A percentile compares a stretch with the other conserved stretches of the same genome.
Conservation (phyloP, 306 rosid genomes). For the Gleditsia sinensis region DNA sequence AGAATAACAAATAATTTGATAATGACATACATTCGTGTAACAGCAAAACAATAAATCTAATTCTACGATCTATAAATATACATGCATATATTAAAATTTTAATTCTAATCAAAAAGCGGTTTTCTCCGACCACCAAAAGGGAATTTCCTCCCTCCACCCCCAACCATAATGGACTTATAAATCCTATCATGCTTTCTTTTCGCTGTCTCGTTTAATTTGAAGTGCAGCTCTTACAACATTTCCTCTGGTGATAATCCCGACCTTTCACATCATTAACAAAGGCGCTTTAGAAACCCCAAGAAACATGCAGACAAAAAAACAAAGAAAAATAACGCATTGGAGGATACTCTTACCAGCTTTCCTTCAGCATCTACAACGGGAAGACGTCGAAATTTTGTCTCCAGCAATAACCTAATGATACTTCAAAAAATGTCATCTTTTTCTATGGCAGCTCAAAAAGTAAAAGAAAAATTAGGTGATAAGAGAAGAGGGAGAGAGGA, state of each 20-base stretch:
- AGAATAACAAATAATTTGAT: neutral
- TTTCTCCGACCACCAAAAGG: constrained; percentile 1
- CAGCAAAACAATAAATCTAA: neutral
- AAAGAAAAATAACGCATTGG: neutral
- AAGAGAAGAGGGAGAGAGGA: neutral
- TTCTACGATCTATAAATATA: neutral
- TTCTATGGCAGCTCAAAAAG: neutral
- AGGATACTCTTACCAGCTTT: constrained; percentile 67
- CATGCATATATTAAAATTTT: constrained; percentile 34
- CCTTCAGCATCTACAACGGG: constrained; percentile 90
- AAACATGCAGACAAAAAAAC: neutral
- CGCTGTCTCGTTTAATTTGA: constrained; percentile 62
- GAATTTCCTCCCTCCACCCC: neutral
- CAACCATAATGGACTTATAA: constrained; percentile 4
- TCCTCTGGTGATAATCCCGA: constrained; percentile 93
- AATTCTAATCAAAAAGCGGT: constrained; percentile 16
- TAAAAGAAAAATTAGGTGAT: neutral
- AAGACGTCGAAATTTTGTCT: constrained; percentile 91
- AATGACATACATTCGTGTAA: neutral
- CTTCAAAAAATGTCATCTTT: neutral
- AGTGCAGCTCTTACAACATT: constrained; percentile 96
- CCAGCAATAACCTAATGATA: constrained; percentile 58
- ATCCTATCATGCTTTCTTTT: constrained; percentile 46
- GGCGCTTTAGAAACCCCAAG: constrained; percentile 28
- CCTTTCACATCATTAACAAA: constrained; percentile 48